phyloP scores from a whole-genome alignment of 163 green algal species.

The Scenedesmus sp. region DNA sequence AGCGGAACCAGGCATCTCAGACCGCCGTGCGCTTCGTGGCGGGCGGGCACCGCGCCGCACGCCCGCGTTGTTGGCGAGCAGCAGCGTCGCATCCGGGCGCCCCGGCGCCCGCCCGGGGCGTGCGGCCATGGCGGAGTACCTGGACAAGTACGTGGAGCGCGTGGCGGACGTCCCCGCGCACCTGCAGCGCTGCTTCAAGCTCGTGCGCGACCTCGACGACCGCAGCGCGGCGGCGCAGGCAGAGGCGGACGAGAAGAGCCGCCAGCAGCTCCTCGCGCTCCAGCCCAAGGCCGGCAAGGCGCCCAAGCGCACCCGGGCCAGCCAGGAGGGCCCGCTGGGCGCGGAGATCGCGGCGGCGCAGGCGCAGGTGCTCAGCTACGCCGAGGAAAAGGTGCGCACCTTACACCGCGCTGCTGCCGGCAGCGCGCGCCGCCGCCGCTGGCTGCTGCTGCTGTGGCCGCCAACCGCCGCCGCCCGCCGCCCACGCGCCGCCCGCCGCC shows the following conservation, averaged over 20 bases:
- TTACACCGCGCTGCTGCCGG: too few species aligned
- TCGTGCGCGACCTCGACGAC: conserved; percentile 47
- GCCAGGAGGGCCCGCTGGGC: neutral
- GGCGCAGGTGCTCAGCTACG: conserved; percentile 28
- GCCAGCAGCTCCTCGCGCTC: conserved; percentile 20
- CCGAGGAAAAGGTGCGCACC: conserved; percentile 41
- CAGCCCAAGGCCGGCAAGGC: conserved; percentile 8
- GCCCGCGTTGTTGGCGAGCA: too few species aligned
- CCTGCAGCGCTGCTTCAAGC: conserved; percentile 35
- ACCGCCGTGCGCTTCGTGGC: too few species aligned
- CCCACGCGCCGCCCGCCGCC: too few species aligned
- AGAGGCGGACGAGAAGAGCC: conserved; percentile 33
- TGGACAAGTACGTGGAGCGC: conserved; percentile 42
- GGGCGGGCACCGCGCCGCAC: too few species aligned
- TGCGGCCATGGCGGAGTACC: conserved; percentile 20
- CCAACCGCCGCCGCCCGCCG: neutral
- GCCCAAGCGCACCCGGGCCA: neutral
- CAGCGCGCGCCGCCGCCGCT: too few species aligned
- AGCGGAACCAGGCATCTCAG: too few species aligned
- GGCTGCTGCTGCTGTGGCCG: neutral
- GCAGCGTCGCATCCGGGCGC: too few species aligned
- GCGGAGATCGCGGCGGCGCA: conserved; percentile 11
- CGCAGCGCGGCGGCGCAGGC: conserved; percentile 14
- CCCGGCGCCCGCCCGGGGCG: too few species aligned
- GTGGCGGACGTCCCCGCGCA: conserved; percentile 35